Conservation (phyloP, 2,329 filamentous ascomycete genomes). For the Cordyceps tenuipes region DNA sequence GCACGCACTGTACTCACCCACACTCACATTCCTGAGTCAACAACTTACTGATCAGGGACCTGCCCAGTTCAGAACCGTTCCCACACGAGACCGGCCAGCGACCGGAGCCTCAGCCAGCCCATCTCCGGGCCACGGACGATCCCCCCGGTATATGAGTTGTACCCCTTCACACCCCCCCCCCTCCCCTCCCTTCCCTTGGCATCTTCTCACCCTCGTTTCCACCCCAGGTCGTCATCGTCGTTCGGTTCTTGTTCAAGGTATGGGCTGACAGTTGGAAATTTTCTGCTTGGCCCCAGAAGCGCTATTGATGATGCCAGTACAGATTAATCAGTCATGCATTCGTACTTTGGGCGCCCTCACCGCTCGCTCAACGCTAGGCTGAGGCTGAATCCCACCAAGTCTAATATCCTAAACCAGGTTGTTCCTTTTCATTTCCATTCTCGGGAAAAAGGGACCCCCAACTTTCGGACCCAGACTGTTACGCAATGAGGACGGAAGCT, state of each 20-base stretch:
- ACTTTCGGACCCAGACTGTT: background rate
- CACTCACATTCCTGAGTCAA: background rate
- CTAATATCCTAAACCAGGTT: background rate
- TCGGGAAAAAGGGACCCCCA: background rate
- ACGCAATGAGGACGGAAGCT: background rate
- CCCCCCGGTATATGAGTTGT: constrained; percentile 3
- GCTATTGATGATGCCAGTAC: background rate
- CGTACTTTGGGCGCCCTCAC: background rate
- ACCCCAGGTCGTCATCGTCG: background rate
- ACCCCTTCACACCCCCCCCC: too few species aligned
- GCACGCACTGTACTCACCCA: background rate
- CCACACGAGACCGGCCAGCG: background rate
- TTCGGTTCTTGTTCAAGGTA: constrained; percentile 7
- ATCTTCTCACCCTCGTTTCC: background rate
- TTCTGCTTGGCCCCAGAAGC: constrained; percentile 1
- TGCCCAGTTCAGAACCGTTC: constrained; percentile 5
- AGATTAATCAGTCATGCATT: background rate
- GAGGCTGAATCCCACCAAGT: background rate
- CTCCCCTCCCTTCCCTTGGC: too few species aligned
- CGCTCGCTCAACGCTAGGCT: background rate
- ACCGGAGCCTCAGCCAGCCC: background rate
- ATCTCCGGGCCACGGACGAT: constrained; percentile 11
- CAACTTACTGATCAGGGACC: background rate
- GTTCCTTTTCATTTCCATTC: background rate
- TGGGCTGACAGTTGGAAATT: constrained; percentile 5